Evolutionary conservation across 305 asterid genomes (phyloP), one percentile per base, ranked within the genome.

Genomic region (Fraxinus latifolia): DNA sequence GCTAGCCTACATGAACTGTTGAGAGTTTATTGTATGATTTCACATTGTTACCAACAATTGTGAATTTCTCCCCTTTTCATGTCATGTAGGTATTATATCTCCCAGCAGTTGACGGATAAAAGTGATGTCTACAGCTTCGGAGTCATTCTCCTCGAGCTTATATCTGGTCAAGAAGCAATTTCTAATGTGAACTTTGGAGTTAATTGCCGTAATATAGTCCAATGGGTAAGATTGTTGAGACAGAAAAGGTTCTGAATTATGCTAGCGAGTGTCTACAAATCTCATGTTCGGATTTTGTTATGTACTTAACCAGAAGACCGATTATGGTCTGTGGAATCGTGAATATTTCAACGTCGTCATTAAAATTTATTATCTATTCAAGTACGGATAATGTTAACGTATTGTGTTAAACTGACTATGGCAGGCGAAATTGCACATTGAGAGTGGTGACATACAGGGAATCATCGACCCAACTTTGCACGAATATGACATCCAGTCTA

Each of bases 131-230:
- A 96, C 77, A 96, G 99, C 75, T 96, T 96, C 5, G 99, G 99
- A 1, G 99, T 94, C 83, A 94, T 96, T 85, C 98, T 96, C 83
- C 87, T 96, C 53, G 99, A 96, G 92, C 90, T 96, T 47, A 90
- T 96, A 84, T 94, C 99, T 8, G 99, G 98, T 79, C 97, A 93
- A 85, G 99, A 96, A 90, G 99, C 99, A 1, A 94, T 96, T 80
- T 96, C 99, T 17, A 96, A 88, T 17, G 97, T 92, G 81, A 96
- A 80, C 84, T 96, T 96, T 67, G 99, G 98, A 36, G 85, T 74
- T 23, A 92, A 96, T 91, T 94, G 98, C 84, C 89, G 98, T 71
- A 96, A 96, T 37, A 96, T 96, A 79, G 99, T 92, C 86, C 99
- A 94, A 47, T 96, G 99, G 99, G 99, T 96, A 90, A 90, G 89